Conservation (phyloP, 2,329 filamentous ascomycete genomes). For the Aspergillus unguis region DNA sequence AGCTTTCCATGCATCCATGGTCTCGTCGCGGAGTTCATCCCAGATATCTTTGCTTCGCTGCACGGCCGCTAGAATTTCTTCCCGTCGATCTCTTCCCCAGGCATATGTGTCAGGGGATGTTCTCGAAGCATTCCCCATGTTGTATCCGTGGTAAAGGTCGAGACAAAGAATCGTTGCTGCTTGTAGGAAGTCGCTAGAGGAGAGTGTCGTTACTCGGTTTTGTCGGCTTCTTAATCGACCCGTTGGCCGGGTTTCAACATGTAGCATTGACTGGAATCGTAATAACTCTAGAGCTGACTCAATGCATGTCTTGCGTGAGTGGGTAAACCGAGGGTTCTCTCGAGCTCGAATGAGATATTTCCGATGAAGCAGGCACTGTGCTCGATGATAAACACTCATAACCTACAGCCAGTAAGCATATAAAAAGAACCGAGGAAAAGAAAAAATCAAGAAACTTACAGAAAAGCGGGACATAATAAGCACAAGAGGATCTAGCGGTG, state of each 20-base stretch:
- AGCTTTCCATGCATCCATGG: slow-evolving; percentile 88
- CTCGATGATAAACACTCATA: slow-evolving; percentile 83
- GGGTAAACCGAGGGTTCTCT: slow-evolving; percentile 74
- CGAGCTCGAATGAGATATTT: slow-evolving; percentile 78
- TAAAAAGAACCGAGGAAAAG: neutral
- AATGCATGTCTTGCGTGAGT: slow-evolving; percentile 78
- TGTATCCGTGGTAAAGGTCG: slow-evolving; percentile 66
- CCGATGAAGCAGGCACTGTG: slow-evolving; percentile 81
- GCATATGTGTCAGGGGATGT: slow-evolving; percentile 42
- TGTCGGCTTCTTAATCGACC: slow-evolving; percentile 70
- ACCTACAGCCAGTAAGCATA: slow-evolving; percentile 41
- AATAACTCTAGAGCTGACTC: slow-evolving; percentile 83
- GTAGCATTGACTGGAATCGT: slow-evolving; percentile 69
- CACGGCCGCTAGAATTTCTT: slow-evolving; percentile 73
- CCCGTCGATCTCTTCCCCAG: slow-evolving; percentile 51
- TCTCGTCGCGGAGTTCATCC: slow-evolving; percentile 71
- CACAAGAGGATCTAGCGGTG: slow-evolving; percentile 64
- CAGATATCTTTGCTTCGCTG: slow-evolving; percentile 74
- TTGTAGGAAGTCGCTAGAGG: slow-evolving; percentile 79
- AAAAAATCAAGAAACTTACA: slow-evolving; percentile 26
- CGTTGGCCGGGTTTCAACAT: slow-evolving; percentile 68
- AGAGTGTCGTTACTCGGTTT: slow-evolving; percentile 76
- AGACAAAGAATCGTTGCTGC: slow-evolving; percentile 80
- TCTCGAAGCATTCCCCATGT: slow-evolving; percentile 32
- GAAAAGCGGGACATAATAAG: slow-evolving; percentile 78